phyloP scores from a whole-genome alignment of 2,329 filamentous ascomycete species.

The Sporothrix phasma region DNA sequence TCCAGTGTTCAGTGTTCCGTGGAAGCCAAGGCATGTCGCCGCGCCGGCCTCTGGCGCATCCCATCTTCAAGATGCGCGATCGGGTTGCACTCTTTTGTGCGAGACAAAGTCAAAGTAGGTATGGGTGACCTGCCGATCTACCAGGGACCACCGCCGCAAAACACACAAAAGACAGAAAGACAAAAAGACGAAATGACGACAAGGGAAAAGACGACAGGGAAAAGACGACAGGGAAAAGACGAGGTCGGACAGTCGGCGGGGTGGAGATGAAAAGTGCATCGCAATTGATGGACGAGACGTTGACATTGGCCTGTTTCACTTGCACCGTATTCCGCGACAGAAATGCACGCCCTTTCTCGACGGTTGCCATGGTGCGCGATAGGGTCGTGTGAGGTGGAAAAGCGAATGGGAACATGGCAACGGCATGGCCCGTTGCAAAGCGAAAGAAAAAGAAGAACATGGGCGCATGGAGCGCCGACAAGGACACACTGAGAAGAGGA shows the following conservation, averaged over 20 bases:
- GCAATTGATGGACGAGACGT: not conserved
- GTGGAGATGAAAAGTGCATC: not conserved
- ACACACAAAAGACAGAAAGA: too few relatives aligned
- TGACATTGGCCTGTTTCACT: not conserved
- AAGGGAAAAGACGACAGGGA: too few relatives aligned
- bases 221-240: too few relatives aligned
- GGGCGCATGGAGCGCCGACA: not conserved
- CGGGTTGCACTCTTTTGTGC: not conserved
- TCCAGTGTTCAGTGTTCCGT: too few relatives aligned
- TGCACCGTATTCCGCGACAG: not conserved
- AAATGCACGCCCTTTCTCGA: not conserved
- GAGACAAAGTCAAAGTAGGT: not conserved
- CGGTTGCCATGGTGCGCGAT: not conserved
- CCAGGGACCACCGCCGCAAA: not conserved
- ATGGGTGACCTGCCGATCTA: not conserved
- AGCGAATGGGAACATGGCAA: not conserved
- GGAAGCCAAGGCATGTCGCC: too few relatives aligned
- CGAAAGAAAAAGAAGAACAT: not conserved
- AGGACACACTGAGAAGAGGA: not conserved
- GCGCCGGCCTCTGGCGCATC: not conserved
- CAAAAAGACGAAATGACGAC: too few relatives aligned
- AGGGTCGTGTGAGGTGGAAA: too few relatives aligned
- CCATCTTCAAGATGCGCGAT: conserved; percentile 1
- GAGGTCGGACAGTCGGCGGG: not conserved
- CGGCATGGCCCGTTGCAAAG: not conserved